These are phyloP conservation scores for Austroboletus eburneus DNA, from an alignment of 768 basidiomycete genomes.

Conservation along the genomic window DNA sequence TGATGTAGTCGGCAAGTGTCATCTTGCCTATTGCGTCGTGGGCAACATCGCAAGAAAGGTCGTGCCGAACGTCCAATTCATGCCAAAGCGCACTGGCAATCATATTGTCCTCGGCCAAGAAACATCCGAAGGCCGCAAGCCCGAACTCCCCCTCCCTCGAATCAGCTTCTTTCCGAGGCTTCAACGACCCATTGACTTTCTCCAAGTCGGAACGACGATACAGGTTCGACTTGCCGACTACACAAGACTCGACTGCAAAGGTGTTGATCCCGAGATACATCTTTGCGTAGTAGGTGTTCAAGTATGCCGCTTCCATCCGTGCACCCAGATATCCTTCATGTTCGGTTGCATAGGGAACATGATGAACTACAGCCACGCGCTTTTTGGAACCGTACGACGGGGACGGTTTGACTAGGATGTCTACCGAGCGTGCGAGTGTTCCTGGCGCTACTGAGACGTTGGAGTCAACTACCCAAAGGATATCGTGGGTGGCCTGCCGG, in stretches of 20 bases:
- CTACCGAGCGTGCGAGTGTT: constrained; percentile 82
- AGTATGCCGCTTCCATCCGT: constrained; percentile 85
- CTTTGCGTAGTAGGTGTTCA: constrained; percentile 97
- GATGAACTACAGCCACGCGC: constrained; percentile 85
- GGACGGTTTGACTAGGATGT: constrained; percentile 50
- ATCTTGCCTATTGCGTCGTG: constrained; percentile 87
- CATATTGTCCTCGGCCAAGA: constrained; percentile 98
- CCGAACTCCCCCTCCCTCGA: constrained; percentile 39
- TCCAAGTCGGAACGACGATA: constrained; percentile 89
- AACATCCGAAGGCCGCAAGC: constrained; percentile 77
- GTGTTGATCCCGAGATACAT: constrained; percentile 96
- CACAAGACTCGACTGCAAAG: constrained; percentile 86
- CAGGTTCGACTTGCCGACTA: constrained; percentile 94
- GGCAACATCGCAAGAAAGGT: constrained; percentile 87
- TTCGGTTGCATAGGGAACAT: constrained; percentile 85
- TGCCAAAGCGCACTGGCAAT: constrained; percentile 92
- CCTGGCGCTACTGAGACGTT: constrained; percentile 77
- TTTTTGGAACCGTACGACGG: constrained; percentile 32
- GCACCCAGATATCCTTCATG: constrained; percentile 72
- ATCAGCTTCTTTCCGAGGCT: constrained; percentile 34
- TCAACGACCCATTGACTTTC: constrained; percentile 62
- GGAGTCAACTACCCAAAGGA: constrained; percentile 97
- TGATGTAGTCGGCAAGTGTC: constrained; percentile 78
- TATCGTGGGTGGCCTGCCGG: constrained; percentile 74
- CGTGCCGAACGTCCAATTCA: constrained; percentile 82